Percentiles rank a stretch among this genome's conserved stretches.
Evolutionary conservation across 768 basidiomycete species (phyloP).

Genomic region (Boletus sensibilis): DNA sequence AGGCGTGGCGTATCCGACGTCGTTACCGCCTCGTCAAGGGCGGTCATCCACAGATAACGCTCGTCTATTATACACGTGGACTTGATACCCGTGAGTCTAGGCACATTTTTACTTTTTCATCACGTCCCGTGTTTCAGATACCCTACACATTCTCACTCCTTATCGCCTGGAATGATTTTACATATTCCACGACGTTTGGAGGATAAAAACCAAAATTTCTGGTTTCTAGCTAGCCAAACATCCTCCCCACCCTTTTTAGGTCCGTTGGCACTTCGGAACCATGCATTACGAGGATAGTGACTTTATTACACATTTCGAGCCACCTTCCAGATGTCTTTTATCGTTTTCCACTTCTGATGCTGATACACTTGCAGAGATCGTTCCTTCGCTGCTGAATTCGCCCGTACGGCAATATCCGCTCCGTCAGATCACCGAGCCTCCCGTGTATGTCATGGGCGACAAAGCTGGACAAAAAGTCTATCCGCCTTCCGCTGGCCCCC

Average conservation of each 20-base stretch:
- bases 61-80: slow-evolving; percentile 76
- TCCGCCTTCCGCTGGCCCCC: slow-evolving; percentile 32
- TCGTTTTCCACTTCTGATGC: slow-evolving; percentile 12
- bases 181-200: background rate
- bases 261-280: background rate
- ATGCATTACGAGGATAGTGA: background rate
- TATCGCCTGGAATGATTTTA: slow-evolving; percentile 6
- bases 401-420: slow-evolving; percentile 74
- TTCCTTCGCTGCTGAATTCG: slow-evolving; percentile 54
- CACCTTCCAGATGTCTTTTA: background rate
- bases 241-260: background rate
- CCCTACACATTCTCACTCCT: slow-evolving; percentile 9
- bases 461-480: slow-evolving; percentile 69
- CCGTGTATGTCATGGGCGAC: slow-evolving; percentile 70
- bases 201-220: background rate
- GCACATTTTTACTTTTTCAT: background rate
- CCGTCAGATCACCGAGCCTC: slow-evolving; percentile 60
- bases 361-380: slow-evolving; percentile 47
- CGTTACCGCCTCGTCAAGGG: slow-evolving; percentile 73
- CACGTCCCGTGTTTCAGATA: slow-evolving; percentile 20
- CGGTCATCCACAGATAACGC: slow-evolving; percentile 67
- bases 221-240: background rate
- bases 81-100: slow-evolving; percentile 56
- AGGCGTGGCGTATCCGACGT: slow-evolving; percentile 66
- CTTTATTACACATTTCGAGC: background rate